These are phyloP conservation scores for Saturnispora halmiae DNA, from an alignment of 805 yeast species.

Conservation along the genomic window DNA sequence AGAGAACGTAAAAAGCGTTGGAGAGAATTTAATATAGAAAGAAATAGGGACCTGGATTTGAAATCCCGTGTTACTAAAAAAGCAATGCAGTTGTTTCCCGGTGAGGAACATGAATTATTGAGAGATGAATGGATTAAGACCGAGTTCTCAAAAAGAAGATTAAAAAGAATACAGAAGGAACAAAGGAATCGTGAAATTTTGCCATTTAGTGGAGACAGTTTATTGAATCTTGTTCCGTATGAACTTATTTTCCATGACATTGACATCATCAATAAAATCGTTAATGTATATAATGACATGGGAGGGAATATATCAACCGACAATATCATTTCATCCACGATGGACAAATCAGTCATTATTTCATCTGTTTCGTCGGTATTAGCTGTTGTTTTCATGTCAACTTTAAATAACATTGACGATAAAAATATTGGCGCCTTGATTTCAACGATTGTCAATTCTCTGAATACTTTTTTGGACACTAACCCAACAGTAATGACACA, in stretches of 20 bases:
- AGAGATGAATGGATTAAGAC: slow-evolving; percentile 59
- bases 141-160: slow-evolving; percentile 61
- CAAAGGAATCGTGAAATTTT: slow-evolving; percentile 22
- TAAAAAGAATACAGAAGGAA: slow-evolving; percentile 45
- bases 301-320: slow-evolving; percentile 23
- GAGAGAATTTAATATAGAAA: slow-evolving; percentile 70
- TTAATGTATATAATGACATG: slow-evolving; percentile 28
- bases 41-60: slow-evolving; percentile 83
- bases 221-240: slow-evolving; percentile 11
- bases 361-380: slow-evolving; percentile 23
- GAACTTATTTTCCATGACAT: slow-evolving; percentile 10
- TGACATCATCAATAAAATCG: slow-evolving; percentile 8
- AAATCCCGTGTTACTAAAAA: slow-evolving; percentile 68
- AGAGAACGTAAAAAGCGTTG: slow-evolving; percentile 73
- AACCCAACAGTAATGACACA: neutral
- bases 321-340: slow-evolving; percentile 9
- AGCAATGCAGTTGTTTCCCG: slow-evolving; percentile 61
- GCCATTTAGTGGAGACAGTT: slow-evolving; percentile 8
- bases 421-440: slow-evolving; percentile 21
- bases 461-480: slow-evolving; percentile 12
- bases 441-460: slow-evolving; percentile 26
- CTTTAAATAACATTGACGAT: slow-evolving; percentile 11
- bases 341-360: slow-evolving; percentile 19
- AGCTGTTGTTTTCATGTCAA: slow-evolving; percentile 19
- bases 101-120: slow-evolving; percentile 42